phyloP scores from a whole-genome alignment of 2,329 filamentous ascomycete species.

The Aureobasidium sp. region DNA sequence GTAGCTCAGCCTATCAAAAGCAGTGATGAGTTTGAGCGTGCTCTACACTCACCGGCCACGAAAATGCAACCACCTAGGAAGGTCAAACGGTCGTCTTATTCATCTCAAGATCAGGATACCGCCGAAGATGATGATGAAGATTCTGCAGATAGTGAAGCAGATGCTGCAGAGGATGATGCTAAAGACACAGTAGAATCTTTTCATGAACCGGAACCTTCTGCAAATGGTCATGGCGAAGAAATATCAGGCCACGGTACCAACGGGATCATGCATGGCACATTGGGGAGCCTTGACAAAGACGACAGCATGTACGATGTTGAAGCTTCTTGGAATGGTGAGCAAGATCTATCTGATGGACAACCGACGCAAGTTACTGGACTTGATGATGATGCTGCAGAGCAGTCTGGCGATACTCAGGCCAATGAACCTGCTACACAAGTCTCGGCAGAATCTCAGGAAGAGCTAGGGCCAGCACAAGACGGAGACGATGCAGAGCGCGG shows the following conservation, averaged over 20 bases:
- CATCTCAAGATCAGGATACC: background rate
- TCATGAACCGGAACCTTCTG: background rate
- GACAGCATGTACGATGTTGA: conserved; percentile 3
- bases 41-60: background rate
- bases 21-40: conserved; percentile 2
- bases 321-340: background rate
- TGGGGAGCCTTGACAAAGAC: background rate
- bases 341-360: conserved; percentile 17
- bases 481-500: background rate
- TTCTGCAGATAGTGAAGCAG: background rate
- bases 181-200: conserved; percentile 8
- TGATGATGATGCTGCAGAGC: conserved; percentile 8
- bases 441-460: conserved; percentile 16
- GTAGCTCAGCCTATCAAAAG: conserved; percentile 4
- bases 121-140: background rate
- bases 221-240: background rate
- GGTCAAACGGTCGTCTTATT: conserved; percentile 2
- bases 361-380: conserved; percentile 10
- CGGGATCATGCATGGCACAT: background rate
- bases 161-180: background rate
- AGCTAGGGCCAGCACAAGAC: conserved; percentile 18
- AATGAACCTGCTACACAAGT: conserved; percentile 13
- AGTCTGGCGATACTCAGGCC: conserved; percentile 14
- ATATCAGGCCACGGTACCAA: background rate
- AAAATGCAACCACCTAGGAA: conserved; percentile 9